Evolutionary conservation across 2,329 filamentous ascomycete genomes (phyloP).

Genomic region (Phialophora verrucosa): DNA sequence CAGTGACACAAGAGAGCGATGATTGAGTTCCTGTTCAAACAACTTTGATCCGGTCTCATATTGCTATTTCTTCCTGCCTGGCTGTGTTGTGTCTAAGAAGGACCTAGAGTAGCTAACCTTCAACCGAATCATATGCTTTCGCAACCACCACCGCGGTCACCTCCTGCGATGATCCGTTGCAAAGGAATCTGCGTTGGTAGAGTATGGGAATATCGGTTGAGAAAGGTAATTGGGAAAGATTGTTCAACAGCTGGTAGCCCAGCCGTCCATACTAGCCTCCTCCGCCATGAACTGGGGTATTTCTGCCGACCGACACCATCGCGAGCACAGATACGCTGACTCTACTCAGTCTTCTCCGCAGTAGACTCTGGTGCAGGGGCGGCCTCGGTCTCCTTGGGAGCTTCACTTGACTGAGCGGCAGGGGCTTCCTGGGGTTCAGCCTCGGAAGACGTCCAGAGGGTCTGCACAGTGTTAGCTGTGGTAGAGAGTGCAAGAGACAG

Average conservation of each 20-base stretch:
- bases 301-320: slow-evolving; percentile 19
- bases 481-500: slow-evolving; percentile 4
- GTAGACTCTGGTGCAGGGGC: slow-evolving; percentile 33
- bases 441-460: slow-evolving; percentile 99
- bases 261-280: slow-evolving; percentile 25
- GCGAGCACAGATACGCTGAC: slow-evolving; percentile 11
- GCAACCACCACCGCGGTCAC: slow-evolving; percentile 30
- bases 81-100: slow-evolving; percentile 32
- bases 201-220: slow-evolving; percentile 28
- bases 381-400: slow-evolving; percentile 37
- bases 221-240: slow-evolving; percentile 33
- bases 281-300: slow-evolving; percentile 21
- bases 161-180: slow-evolving; percentile 30
- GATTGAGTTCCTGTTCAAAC: slow-evolving; percentile 1
- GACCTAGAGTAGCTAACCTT: slow-evolving; percentile 29
- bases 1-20: not conserved
- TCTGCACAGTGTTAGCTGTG: slow-evolving; percentile 61
- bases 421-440: slow-evolving; percentile 73
- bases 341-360: slow-evolving; percentile 39
- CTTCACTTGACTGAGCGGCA: slow-evolving; percentile 40
- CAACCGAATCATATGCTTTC: slow-evolving; percentile 20
- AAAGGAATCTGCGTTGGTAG: slow-evolving; percentile 28
- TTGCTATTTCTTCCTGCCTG: slow-evolving; percentile 32
- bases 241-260: slow-evolving; percentile 24
- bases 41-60: slow-evolving; percentile 32